Evolutionary conservation across 1,284 basidiomycete species (phyloP).

Genomic region (Sanguinoderma infundibulare): DNA sequence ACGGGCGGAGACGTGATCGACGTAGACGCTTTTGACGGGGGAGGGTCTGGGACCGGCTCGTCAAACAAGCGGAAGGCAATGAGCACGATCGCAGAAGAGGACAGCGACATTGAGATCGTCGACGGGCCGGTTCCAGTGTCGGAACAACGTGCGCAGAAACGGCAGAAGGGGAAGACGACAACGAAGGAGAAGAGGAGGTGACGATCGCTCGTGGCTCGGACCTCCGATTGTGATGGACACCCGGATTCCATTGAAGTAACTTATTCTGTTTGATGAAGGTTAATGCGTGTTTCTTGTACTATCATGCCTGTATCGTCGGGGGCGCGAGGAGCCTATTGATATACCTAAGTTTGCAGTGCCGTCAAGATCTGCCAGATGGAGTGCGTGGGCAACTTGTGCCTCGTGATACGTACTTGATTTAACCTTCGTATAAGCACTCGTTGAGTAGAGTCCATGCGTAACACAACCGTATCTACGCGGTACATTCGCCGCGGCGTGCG

Average conservation of each 20-base stretch:
- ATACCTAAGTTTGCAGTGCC: no score
- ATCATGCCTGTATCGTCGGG: no score
- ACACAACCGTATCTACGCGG: no score
- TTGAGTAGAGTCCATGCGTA: no score
- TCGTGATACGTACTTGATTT: no score
- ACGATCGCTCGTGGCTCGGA: neutral
- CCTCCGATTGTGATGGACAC: neutral
- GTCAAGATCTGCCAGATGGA: no score
- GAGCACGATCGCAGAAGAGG: conserved; percentile 38
- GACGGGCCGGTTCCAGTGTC: conserved; percentile 44
- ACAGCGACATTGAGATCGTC: conserved; percentile 61
- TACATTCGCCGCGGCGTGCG: no score
- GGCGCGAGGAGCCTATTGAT: no score
- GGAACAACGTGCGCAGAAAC: conserved; percentile 35
- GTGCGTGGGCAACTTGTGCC: no score
- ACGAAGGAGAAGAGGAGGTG: conserved; percentile 27
- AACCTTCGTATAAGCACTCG: no score
- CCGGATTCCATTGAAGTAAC: neutral
- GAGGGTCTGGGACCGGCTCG: conserved; percentile 22
- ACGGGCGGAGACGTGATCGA: conserved; percentile 34
- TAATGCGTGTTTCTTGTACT: neutral
- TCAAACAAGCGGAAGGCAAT: conserved; percentile 53
- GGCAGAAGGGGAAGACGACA: conserved; percentile 41
- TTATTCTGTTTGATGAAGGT: neutral
- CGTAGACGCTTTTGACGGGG: conserved; percentile 33